phyloP scores from a whole-genome alignment of 2,329 filamentous ascomycete genomes.

The Aspergillus ustus region DNA sequence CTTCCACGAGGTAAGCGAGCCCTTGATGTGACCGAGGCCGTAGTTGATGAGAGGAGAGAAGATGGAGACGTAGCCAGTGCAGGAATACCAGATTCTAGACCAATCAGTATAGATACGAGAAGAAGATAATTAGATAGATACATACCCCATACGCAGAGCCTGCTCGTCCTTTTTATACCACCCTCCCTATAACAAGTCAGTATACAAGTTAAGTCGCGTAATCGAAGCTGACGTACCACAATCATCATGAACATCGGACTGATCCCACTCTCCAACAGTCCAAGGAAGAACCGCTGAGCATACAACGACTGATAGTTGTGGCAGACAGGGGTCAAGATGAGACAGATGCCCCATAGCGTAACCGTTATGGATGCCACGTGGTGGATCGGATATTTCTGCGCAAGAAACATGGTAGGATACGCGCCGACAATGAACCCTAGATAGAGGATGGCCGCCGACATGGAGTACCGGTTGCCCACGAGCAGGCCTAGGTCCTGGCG shows the following conservation, averaged over 20 bases:
- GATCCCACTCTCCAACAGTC: constrained; percentile 60
- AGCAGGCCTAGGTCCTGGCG: constrained; percentile 47
- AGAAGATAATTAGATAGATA: not conserved
- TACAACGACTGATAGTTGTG: constrained; percentile 44
- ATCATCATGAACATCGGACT: constrained; percentile 63
- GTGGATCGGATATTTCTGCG: constrained; percentile 53
- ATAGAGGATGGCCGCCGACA: constrained; percentile 54
- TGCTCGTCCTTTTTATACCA: constrained; percentile 50
- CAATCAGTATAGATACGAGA: not conserved
- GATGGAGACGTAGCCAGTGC: constrained; percentile 51
- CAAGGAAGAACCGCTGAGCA: constrained; percentile 60
- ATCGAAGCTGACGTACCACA: constrained; percentile 32
- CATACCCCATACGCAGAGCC: constrained; percentile 29
- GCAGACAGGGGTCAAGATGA: constrained; percentile 44
- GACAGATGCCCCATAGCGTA: constrained; percentile 17
- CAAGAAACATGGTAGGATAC: constrained; percentile 50
- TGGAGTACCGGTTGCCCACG: constrained; percentile 51
- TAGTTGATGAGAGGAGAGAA: constrained; percentile 56
- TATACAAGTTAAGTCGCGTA: not conserved
- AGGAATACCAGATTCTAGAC: constrained; percentile 45
- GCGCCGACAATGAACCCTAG: constrained; percentile 55
- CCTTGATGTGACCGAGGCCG: constrained; percentile 51
- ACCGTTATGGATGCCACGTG: constrained; percentile 45
- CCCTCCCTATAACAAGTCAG: constrained; percentile 17
- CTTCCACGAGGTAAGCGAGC: constrained; percentile 44